A percentile compares a stretch with the other conserved stretches of the same genome.
Conservation (phyloP, 139 green algal species). For the Haematococcus lacustris region DNA sequence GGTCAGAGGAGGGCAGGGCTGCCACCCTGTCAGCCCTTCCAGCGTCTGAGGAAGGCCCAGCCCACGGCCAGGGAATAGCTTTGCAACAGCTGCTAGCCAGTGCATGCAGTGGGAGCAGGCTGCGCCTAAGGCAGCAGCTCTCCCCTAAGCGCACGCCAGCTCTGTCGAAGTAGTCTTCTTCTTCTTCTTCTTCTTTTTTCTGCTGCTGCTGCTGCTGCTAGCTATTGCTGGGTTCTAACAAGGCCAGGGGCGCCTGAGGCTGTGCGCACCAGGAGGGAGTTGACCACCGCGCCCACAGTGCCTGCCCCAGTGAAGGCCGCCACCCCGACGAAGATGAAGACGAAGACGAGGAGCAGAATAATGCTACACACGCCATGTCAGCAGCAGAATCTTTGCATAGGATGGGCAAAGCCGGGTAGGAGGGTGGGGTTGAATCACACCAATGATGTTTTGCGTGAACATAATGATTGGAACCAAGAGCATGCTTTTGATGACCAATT, state of each 20-base stretch:
- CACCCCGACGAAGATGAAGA: slow-evolving; percentile 42
- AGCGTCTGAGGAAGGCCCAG: not conserved
- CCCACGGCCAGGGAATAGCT: not conserved
- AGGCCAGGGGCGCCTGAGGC: slow-evolving; percentile 4
- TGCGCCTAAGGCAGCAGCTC: not conserved
- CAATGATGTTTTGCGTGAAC: too few relatives aligned
- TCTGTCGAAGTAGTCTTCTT: too few relatives aligned
- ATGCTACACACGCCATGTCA: too few relatives aligned
- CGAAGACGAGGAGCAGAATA: slow-evolving; percentile 33
- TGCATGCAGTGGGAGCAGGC: too few relatives aligned
- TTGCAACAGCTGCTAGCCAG: not conserved
- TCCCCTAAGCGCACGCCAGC: not conserved
- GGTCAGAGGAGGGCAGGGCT: not conserved
- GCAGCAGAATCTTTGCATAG: too few relatives aligned
- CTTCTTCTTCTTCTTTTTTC: not conserved
- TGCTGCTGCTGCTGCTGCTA: too few relatives aligned
- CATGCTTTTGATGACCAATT: too few relatives aligned
- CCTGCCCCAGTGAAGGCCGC: slow-evolving; percentile 31
- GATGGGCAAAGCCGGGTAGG: too few relatives aligned
- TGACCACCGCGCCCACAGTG: slow-evolving; percentile 30
- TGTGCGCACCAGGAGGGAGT: slow-evolving; percentile 23
- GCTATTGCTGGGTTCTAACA: not conserved
- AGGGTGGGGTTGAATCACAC: not conserved
- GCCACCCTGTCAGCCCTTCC: not conserved
- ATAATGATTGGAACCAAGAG: too few relatives aligned